Conservation (phyloP, 176 grass and related monocot genomes). For the Musa beccarii region DNA sequence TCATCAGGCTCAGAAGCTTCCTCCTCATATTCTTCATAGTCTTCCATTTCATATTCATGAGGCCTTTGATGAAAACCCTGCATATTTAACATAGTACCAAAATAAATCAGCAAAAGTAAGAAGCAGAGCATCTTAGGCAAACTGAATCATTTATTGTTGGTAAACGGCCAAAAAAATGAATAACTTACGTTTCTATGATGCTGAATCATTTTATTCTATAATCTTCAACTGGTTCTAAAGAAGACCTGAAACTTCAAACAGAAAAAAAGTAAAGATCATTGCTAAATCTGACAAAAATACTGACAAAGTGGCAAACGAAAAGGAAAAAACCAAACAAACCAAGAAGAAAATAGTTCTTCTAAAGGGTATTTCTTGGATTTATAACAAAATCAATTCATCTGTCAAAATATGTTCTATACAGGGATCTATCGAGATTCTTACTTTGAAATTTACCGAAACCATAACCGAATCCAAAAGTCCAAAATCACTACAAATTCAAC, state of each 20-base stretch:
- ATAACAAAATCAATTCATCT: no score
- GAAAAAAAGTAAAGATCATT: not conserved
- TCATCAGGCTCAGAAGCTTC: constrained; percentile 21
- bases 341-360: no score
- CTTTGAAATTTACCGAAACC: no score
- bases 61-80: constrained; percentile 9
- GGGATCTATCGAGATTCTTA: no score
- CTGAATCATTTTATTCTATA: constrained; percentile 18
- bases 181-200: constrained; percentile 18
- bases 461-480: no score
- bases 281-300: not conserved
- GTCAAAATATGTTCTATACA: no score
- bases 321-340: no score
- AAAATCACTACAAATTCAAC: no score
- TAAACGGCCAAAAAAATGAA: not conserved
- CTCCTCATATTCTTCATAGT: constrained; percentile 27
- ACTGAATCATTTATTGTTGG: not conserved
- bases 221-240: constrained; percentile 1
- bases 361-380: no score
- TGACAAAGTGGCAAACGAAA: no score
- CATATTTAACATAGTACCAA: no score
- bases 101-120: not conserved
- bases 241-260: not conserved
- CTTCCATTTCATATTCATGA: constrained; percentile 21
- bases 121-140: not conserved